phyloP scores from a whole-genome alignment of 2,329 filamentous ascomycete genomes.

The Pochonia chlamydosporia region DNA sequence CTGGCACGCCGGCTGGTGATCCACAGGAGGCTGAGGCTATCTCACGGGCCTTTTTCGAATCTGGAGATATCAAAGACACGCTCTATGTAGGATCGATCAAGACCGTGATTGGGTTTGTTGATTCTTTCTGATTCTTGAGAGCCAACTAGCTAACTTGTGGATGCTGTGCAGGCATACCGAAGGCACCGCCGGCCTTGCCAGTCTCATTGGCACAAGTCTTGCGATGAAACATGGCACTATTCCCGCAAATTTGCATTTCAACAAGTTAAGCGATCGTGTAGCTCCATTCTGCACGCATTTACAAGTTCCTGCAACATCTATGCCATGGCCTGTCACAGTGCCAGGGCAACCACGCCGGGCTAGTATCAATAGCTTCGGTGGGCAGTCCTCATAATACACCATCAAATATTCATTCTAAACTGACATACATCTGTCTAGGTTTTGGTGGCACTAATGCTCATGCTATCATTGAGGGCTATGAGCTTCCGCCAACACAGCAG shows the following conservation, averaged over 20 bases:
- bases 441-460: slow-evolving; percentile 45
- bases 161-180: slow-evolving; percentile 23
- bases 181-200: slow-evolving; percentile 19
- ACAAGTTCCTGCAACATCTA: slow-evolving; percentile 13
- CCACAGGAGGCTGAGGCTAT: slow-evolving; percentile 34
- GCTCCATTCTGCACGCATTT: slow-evolving; percentile 17
- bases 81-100: slow-evolving; percentile 18
- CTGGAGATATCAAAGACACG: background rate
- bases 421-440: slow-evolving; percentile 28
- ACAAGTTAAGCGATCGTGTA: slow-evolving; percentile 20
- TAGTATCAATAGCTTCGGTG: slow-evolving; percentile 43
- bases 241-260: slow-evolving; percentile 25
- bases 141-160: too few species aligned
- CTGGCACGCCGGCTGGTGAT: slow-evolving; percentile 38
- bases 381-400: too few species aligned
- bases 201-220: slow-evolving; percentile 13
- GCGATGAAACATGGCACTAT: slow-evolving; percentile 15
- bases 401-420: too few species aligned
- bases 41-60: slow-evolving; percentile 30
- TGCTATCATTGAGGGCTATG: slow-evolving; percentile 24
- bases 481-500: too few species aligned
- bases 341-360: slow-evolving; percentile 24
- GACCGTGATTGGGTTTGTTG: slow-evolving; percentile 19
- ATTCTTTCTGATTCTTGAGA: too few species aligned
- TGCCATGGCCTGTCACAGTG: slow-evolving; percentile 16